Base-by-base conservation (phyloP, 306 rosid genomes). In the Gleditsia sinensis region DNA sequence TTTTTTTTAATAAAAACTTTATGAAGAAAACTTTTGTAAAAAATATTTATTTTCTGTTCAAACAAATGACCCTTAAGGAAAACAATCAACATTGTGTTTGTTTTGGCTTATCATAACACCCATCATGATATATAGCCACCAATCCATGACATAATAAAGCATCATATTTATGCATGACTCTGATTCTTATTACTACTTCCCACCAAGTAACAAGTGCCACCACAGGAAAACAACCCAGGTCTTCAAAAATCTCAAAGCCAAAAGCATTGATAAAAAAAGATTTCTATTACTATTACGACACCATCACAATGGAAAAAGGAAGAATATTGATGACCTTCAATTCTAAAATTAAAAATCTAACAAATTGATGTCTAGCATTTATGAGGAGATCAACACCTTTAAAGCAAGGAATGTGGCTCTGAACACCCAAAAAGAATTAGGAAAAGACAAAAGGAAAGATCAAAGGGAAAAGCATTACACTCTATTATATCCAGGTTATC, bases 281-380 rank as follows among this genome's bases (percentile, higher is more conserved):
- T 39, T 51, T 21, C n/a, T n/a, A n/a, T n/a, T n/a, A n/a, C n/a
- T n/a, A n/a, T n/a, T n/a, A n/a, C n/a, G n/a, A n/a, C n/a, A 40
- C 53, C 62, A 81, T 27, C 32, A 56, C 1, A 25, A 45, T 34
- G 46, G 28, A 67, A 40, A 40, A 16, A 60, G 0, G 27, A 30
- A 36, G 7, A 71, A 63, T 36, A 57, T 43, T 61, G 23, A 6
- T 49, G 69, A 55, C 62, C 51, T 62, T 28, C 48, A 12, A 54
- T 16, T 67, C 16, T 28, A 14, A 66, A 54, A 37, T 32, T 20
- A 57, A 30, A 69, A 69, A 50, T 63, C 57, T 36, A 33, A 23
- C 46, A 42, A 76, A 69, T 51, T 55, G 46, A 60, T 75, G 24
- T 46, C 72, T 37, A 39, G 50, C 63, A 25, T 72, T 48, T 13